These are phyloP conservation scores for Teunomyces tritomae DNA, from an alignment of 805 yeast species.

Conservation along the genomic window DNA sequence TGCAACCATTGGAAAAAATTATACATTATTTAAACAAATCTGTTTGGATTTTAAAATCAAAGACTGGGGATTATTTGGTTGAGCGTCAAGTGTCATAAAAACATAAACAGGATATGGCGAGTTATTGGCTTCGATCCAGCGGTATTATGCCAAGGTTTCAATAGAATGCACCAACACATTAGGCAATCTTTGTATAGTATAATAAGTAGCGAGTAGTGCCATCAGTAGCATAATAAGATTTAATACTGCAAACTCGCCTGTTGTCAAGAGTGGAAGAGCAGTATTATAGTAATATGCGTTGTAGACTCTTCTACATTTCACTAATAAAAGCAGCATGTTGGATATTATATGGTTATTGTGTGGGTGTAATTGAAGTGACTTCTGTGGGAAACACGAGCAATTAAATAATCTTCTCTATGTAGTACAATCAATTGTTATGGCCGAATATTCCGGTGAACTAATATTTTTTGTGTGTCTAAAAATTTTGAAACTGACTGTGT, in stretches of 20 bases:
- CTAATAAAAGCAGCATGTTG: not conserved
- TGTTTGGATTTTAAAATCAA: slow-evolving; percentile 35
- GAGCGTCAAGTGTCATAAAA: not conserved
- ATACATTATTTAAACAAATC: slow-evolving; percentile 22
- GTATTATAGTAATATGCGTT: slow-evolving; percentile 22
- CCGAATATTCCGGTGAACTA: not conserved
- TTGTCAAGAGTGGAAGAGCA: slow-evolving; percentile 28
- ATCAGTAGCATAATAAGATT: slow-evolving; percentile 14
- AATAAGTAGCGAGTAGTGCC: slow-evolving; percentile 14
- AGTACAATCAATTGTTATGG: not conserved
- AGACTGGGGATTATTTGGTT: slow-evolving; percentile 48
- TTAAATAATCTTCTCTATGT: not conserved
- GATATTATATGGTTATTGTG: not conserved
- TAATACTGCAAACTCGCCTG: slow-evolving; percentile 18
- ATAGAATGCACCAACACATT: not conserved
- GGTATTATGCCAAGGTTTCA: not conserved
- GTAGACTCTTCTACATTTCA: slow-evolving; percentile 9
- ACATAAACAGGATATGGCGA: not conserved
- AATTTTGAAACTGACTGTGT: not conserved
- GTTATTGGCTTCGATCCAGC: not conserved
- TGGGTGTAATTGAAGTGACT: no score
- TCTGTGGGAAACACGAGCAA: not conserved
- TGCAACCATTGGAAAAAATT: slow-evolving; percentile 10
- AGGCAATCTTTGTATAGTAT: slow-evolving; percentile 13
- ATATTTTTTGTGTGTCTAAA: not conserved